A percentile compares a stretch with the other conserved stretches of the same genome.
Evolutionary conservation across 2,329 filamentous ascomycete species (phyloP).

Genomic region (Venturia pyrina): DNA sequence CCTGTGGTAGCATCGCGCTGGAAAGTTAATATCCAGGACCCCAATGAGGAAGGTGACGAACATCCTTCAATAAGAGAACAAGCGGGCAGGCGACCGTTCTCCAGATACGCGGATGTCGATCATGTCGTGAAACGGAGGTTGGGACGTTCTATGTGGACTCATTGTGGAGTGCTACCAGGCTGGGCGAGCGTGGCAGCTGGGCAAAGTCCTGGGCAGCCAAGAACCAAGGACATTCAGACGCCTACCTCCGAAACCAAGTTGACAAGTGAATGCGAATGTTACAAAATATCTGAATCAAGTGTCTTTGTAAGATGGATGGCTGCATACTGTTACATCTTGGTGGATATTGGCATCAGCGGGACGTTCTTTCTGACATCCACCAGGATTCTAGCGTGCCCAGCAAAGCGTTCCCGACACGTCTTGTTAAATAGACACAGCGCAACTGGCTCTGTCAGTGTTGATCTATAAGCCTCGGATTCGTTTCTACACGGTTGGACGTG

Average conservation of each 20-base stretch:
- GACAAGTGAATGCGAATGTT: neutral
- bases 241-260: neutral
- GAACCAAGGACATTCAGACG: neutral
- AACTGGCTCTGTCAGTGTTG: neutral
- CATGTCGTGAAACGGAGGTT: neutral
- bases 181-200: neutral
- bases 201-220: neutral
- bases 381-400: neutral
- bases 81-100: neutral
- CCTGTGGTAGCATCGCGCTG: neutral
- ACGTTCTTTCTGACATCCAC: neutral
- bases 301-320: neutral
- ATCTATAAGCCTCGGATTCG: neutral
- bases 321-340: neutral
- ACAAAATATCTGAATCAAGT: neutral
- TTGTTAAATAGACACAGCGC: neutral
- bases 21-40: neutral
- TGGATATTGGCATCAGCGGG: neutral
- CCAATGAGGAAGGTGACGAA: slow-evolving; percentile 4
- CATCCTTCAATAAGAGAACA: slow-evolving; percentile 6
- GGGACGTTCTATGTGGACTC: neutral
- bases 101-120: neutral
- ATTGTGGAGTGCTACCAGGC: neutral
- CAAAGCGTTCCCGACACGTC: neutral
- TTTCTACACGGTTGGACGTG: neutral